A percentile compares a stretch with the other conserved stretches of the same genome.
These are phyloP conservation scores for Backusella tuberculispora DNA, from an alignment of 192 early-diverging fungal genomes.

Conservation along the genomic window DNA sequence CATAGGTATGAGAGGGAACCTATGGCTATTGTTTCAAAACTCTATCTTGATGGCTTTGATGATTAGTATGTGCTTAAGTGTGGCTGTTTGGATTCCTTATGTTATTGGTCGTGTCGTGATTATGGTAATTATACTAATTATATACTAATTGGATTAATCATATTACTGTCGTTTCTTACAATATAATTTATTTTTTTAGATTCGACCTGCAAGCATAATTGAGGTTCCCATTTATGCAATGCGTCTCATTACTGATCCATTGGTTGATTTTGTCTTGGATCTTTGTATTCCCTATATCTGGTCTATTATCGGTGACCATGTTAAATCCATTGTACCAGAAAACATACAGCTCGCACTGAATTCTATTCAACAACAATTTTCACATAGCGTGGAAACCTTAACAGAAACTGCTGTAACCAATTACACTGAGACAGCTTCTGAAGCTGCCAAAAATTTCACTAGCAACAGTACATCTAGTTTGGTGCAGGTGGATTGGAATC, in stretches of 20 bases:
- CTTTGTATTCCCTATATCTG: slow-evolving; percentile 45
- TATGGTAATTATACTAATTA: slow-evolving; percentile 35
- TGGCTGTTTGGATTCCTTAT: slow-evolving; percentile 79
- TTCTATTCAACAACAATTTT: slow-evolving; percentile 13
- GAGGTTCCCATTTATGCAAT: slow-evolving; percentile 54
- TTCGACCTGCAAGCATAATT: slow-evolving; percentile 58
- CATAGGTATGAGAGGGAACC: slow-evolving; percentile 88
- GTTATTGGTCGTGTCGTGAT: slow-evolving; percentile 59
- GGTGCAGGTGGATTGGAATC: neutral
- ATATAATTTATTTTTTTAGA: slow-evolving; percentile 17
- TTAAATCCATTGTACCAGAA: slow-evolving; percentile 29
- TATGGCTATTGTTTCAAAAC: slow-evolving; percentile 79
- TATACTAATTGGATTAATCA: neutral
- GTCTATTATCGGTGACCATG: neutral
- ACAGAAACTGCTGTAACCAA: neutral
- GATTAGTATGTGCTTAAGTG: slow-evolving; percentile 68
- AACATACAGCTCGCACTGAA: slow-evolving; percentile 6
- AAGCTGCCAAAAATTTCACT: neutral
- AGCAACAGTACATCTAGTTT: neutral
- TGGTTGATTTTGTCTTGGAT: slow-evolving; percentile 72
- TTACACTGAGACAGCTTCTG: neutral
- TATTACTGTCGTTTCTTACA: neutral
- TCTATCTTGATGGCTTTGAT: slow-evolving; percentile 78
- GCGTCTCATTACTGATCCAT: slow-evolving; percentile 72
- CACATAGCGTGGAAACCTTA: neutral